Conservation (phyloP, 2,329 filamentous ascomycete species). For the Pestalotiopsis sp. region DNA sequence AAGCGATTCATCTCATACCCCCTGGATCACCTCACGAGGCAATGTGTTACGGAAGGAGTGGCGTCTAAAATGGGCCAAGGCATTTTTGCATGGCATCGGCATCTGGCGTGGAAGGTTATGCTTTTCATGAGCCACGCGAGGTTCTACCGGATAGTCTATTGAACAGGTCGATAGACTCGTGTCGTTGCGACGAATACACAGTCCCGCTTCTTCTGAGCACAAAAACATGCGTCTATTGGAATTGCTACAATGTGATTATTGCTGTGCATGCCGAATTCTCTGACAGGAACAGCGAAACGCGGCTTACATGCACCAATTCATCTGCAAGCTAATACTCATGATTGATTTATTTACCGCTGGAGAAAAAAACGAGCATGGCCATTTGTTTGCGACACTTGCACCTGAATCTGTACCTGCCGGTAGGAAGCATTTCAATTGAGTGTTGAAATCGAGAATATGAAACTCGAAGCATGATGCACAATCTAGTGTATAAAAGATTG, state of each 20-base stretch:
- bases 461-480: neutral
- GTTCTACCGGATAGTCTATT: conserved; percentile 8
- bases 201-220: conserved; percentile 13
- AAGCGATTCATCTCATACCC: conserved; percentile 43
- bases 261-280: neutral
- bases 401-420: no score
- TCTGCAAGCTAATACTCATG: no score
- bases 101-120: conserved; percentile 31
- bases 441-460: neutral
- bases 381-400: no score
- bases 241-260: neutral
- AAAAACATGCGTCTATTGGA: neutral
- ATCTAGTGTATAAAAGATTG: neutral
- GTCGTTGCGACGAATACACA: conserved; percentile 12
- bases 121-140: conserved; percentile 25
- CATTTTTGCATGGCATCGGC: conserved; percentile 31
- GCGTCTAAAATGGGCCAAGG: conserved; percentile 27
- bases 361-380: no score
- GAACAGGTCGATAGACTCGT: conserved; percentile 1
- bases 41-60: conserved; percentile 28
- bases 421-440: no score
- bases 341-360: no score
- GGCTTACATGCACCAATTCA: no score
- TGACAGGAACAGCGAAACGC: neutral
- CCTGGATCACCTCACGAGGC: conserved; percentile 21